phyloP scores from a whole-genome alignment of 2,329 filamentous ascomycete species.

The Talaromyces rugulosus region DNA sequence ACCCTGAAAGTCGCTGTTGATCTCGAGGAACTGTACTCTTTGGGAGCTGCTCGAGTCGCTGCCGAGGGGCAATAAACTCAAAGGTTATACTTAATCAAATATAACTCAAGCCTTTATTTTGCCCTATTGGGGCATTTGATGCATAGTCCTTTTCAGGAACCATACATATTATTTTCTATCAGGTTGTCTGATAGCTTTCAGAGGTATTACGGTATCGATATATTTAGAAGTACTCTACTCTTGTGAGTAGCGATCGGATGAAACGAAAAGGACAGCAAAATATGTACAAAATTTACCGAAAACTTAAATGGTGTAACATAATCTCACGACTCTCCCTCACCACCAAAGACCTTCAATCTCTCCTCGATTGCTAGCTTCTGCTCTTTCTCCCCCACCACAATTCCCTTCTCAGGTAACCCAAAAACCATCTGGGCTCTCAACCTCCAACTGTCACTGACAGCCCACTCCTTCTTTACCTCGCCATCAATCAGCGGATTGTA shows the following conservation, averaged over 20 bases:
- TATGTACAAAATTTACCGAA: not conserved
- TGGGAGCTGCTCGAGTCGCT: too few relatives aligned
- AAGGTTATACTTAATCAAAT: not conserved
- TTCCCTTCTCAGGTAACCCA: slow-evolving; percentile 41
- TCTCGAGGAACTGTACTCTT: not conserved
- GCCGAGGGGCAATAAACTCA: not conserved
- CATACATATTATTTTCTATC: too few relatives aligned
- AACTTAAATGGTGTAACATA: not conserved
- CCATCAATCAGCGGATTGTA: slow-evolving; percentile 82
- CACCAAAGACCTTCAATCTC: slow-evolving; percentile 32
- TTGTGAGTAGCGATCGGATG: not conserved
- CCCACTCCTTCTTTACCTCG: slow-evolving; percentile 65
- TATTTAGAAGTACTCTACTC: not conserved
- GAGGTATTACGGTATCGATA: not conserved
- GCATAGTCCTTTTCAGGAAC: too few relatives aligned
- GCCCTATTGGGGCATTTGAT: too few relatives aligned
- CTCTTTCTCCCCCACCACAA: slow-evolving; percentile 22
- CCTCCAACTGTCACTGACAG: slow-evolving; percentile 66
- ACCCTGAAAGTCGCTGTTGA: not conserved
- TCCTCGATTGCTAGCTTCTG: slow-evolving; percentile 26
- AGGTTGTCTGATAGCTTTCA: too few relatives aligned
- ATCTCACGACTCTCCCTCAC: not conserved
- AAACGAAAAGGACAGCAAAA: not conserved
- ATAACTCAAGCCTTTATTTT: too few relatives aligned
- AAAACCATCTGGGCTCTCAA: slow-evolving; percentile 82